Evolutionary conservation across 1,284 basidiomycete species (phyloP).

Genomic region (Ceratobasidium papillatum): DNA sequence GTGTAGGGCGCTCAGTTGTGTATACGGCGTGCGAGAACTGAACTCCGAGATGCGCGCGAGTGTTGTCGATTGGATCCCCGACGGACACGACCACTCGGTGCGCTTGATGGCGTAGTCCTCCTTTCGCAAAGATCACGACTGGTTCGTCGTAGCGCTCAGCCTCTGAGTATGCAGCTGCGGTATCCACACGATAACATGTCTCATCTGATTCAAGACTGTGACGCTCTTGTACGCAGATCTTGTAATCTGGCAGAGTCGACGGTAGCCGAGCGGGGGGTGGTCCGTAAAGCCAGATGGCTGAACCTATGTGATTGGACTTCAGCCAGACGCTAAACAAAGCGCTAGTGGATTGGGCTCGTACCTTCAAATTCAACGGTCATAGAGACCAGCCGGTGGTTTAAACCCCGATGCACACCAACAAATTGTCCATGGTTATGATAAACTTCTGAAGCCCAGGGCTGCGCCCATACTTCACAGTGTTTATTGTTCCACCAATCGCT

Average conservation of each 20-base stretch:
- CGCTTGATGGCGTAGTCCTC: neutral
- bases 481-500: neutral
- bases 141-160: neutral
- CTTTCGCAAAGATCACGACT: conserved; percentile 6
- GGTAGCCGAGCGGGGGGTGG: neutral
- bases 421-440: neutral
- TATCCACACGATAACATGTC: conserved; percentile 4
- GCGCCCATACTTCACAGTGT: neutral
- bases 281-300: conserved; percentile 21
- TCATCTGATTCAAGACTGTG: neutral
- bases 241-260: neutral
- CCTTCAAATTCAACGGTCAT: conserved; percentile 4
- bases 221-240: neutral
- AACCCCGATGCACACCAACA: neutral
- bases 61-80: neutral
- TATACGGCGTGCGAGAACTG: conserved; percentile 15
- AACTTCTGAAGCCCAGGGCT: neutral
- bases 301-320: neutral
- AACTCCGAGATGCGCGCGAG: neutral
- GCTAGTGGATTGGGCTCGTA: neutral
- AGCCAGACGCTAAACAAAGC: neutral
- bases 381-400: neutral
- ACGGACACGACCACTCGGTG: conserved; percentile 13
- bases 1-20: conserved; percentile 10
- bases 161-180: neutral